These are phyloP conservation scores for Pyrus communis DNA, from an alignment of 306 rosid genomes.

Conservation along the genomic window DNA sequence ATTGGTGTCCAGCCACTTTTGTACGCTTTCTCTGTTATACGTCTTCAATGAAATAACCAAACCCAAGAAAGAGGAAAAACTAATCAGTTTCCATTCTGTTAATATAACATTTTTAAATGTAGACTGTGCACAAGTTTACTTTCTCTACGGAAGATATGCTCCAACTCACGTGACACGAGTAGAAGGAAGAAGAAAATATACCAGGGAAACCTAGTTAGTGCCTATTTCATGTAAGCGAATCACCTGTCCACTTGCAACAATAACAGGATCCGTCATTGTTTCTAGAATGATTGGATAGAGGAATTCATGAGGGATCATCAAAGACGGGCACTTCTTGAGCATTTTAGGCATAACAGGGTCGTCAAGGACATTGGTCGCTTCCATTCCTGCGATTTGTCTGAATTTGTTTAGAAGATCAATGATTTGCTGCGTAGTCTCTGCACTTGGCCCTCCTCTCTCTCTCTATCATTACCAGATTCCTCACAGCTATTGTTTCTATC, in stretches of 20 bases:
- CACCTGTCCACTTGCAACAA: constrained; percentile 77
- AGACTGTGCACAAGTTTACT: too few relatives aligned
- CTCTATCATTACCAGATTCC: constrained; percentile 42
- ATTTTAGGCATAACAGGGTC: constrained; percentile 40
- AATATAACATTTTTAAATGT: too few relatives aligned
- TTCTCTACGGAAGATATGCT: not conserved
- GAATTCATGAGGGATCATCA: constrained; percentile 76
- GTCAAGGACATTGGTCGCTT: constrained; percentile 31
- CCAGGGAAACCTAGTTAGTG: too few relatives aligned
- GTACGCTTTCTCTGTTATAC: constrained; percentile 72
- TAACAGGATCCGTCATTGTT: constrained; percentile 74
- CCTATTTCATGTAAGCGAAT: not conserved
- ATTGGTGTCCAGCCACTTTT: constrained; percentile 54
- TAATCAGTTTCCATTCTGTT: not conserved
- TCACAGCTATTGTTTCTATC: constrained; percentile 45
- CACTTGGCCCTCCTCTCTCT: constrained; percentile 50
- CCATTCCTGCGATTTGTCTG: constrained; percentile 59
- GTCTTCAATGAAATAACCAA: constrained; percentile 32
- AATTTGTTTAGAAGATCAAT: constrained; percentile 60
- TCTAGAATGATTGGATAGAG: constrained; percentile 73
- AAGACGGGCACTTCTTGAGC: constrained; percentile 46
- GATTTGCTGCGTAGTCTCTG: constrained; percentile 35
- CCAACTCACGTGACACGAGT: too few relatives aligned
- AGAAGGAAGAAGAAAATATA: too few relatives aligned
- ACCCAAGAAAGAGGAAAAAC: not conserved